A percentile compares a stretch with the other conserved stretches of the same genome.
Evolutionary conservation across 2,329 filamentous ascomycete species (phyloP).

Genomic region (Tricladium varicosporioides): DNA sequence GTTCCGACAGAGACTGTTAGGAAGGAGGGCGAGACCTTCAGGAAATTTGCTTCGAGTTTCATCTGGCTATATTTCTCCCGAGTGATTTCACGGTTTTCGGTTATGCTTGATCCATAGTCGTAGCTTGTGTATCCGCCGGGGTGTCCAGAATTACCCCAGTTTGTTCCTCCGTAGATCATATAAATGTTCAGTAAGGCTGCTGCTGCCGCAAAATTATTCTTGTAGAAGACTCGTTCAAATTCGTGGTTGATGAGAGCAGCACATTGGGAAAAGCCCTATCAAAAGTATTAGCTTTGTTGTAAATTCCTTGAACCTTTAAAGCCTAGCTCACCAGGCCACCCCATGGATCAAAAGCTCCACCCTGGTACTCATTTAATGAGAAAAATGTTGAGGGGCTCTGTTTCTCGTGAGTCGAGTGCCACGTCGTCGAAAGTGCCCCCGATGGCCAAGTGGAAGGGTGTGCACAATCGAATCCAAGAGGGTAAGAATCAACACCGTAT

Average conservation of each 20-base stretch:
- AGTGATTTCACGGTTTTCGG: constrained; percentile 64
- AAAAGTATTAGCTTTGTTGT: neutral
- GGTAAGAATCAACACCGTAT: constrained; percentile 42
- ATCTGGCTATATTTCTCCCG: constrained; percentile 79
- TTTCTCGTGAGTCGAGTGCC: constrained; percentile 49
- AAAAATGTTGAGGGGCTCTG: constrained; percentile 67
- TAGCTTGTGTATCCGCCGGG: constrained; percentile 60
- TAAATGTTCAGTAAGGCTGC: constrained; percentile 70
- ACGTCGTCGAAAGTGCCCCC: constrained; percentile 54
- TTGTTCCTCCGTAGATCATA: constrained; percentile 72
- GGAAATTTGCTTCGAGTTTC: constrained; percentile 73
- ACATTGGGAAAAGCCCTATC: constrained; percentile 63
- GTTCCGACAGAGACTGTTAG: constrained; percentile 56
- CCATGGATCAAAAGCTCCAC: constrained; percentile 71
- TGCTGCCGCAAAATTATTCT: constrained; percentile 67
- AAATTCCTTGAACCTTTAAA: neutral
- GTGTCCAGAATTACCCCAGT: constrained; percentile 78
- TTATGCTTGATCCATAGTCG: constrained; percentile 60
- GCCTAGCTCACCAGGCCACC: constrained; percentile 50
- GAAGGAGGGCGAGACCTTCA: constrained; percentile 70
- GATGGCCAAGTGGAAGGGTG: constrained; percentile 56
- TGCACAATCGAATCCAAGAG: constrained; percentile 45
- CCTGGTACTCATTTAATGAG: constrained; percentile 63
- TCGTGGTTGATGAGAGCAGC: constrained; percentile 65
- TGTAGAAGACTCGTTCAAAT: constrained; percentile 76